Conservation (phyloP, 352 stramenopile species). For the Globisporangium splendens region DNA sequence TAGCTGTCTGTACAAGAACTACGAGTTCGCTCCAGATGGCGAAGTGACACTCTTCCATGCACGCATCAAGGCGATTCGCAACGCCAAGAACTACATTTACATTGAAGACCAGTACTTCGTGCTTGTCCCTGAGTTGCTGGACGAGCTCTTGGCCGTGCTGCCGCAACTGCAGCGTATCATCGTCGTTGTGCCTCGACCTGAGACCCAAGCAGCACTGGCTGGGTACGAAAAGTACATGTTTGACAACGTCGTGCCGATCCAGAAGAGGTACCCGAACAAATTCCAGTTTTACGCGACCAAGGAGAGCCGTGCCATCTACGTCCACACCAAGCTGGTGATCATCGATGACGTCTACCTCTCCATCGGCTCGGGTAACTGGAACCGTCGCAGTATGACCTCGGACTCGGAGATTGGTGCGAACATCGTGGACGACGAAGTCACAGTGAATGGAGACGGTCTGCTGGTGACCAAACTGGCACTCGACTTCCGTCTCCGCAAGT, state of each 20-base stretch:
- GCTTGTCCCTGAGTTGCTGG: slow-evolving; percentile 36
- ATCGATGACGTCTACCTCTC: slow-evolving; percentile 68
- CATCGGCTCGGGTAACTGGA: slow-evolving; percentile 56
- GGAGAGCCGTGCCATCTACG: slow-evolving; percentile 26
- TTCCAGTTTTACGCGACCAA: slow-evolving; percentile 44
- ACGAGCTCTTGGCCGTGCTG: slow-evolving; percentile 39
- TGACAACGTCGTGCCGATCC: slow-evolving; percentile 46
- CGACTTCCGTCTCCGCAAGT: slow-evolving; percentile 55
- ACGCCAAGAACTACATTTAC: slow-evolving; percentile 63
- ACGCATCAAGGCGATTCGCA: slow-evolving; percentile 47
- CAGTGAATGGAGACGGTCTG: slow-evolving; percentile 24
- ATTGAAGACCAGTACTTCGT: slow-evolving; percentile 73
- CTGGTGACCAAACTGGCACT: slow-evolving; percentile 34
- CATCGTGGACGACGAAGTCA: slow-evolving; percentile 37
- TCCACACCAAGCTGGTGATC: slow-evolving; percentile 52
- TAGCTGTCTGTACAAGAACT: slow-evolving; percentile 45
- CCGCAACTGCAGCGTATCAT: slow-evolving; percentile 43
- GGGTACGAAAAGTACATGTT: slow-evolving; percentile 58
- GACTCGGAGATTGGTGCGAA: slow-evolving; percentile 59
- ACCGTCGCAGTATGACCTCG: slow-evolving; percentile 56
- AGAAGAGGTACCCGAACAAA: slow-evolving; percentile 42
- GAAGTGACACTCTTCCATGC: slow-evolving; percentile 44
- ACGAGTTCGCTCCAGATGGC: slow-evolving; percentile 50
- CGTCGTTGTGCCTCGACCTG: slow-evolving; percentile 33
- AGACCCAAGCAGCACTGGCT: slow-evolving; percentile 23